Evolutionary conservation across 2,329 filamentous ascomycete species (phyloP), one percentile per base, ranked within the genome.

Genomic region (Aspergillus novoparasiticus): DNA sequence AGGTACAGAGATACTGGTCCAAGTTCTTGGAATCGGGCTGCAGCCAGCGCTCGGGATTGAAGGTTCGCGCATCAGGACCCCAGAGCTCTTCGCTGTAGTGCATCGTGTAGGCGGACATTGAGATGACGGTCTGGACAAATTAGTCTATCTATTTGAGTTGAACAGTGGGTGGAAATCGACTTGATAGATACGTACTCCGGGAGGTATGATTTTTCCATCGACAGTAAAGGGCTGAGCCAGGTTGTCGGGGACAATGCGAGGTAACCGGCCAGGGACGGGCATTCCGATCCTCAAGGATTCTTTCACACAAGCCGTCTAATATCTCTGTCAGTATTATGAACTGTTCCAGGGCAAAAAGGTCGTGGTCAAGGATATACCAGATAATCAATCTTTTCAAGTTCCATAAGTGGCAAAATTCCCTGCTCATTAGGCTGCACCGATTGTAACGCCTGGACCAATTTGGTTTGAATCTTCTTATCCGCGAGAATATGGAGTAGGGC

Each of bases 241-340:
- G 23, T 48, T 9, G 6, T 28, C 2, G 11, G 63, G 63, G 9
- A 65, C 63, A 26, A 65, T 32, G 12, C 63, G 60, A 14, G 63
- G 60, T 23, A 65, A 43, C n/a, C 60, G 48, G 12, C 60, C 63
- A 23, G 63, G 57, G 8, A 65, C 63, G 14, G 57, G 36, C 39
- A 57, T 59, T 16, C 48, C 57, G 19, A 62, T n/a, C 16, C 63
- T 34, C n/a, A 65, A 41, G 8, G 63, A 57, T 51, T 65, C 63
- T 23, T 65, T 65, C 19, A 65, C 57, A 16, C 60, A 62, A 30
- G 60, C 63, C 14, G 45, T 28, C 45, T 48, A 48, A 48, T 1
- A 16, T 28, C 4, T 21, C 23, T 14, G n/a, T 48, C 23, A 48
- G n/a, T 23, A 14, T 1, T 8, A 1, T 2, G 11, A 8, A 46